Evolutionary conservation across 129 eudicot genomes (phyloP), one percentile per base, ranked within the genome.

Genomic region (Daucus carota): DNA sequence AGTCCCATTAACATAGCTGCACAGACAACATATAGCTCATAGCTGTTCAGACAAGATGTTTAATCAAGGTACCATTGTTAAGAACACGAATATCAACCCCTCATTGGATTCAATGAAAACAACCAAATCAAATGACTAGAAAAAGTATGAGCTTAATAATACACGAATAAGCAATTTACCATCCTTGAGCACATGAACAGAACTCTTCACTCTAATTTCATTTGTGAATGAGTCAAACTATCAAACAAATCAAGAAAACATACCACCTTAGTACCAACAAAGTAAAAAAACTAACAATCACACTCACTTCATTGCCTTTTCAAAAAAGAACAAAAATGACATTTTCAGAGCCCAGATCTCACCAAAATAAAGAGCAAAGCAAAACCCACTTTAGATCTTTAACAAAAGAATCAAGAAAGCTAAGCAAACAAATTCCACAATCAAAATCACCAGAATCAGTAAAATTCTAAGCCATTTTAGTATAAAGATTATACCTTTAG

Each of bases 281-380:
- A 54, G 62, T n/a, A n/a, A 14, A 48, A 54, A 54, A 68, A 62
- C 8, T 1, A 34, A 70, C 76, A 77, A 38, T 26, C 48, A 52
- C 20, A 48, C 4, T 44, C 15, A 76, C 14, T 50, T 9, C 62
- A 77, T 78, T 74, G 83, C 89, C 86, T 83, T 69, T 20, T 47
- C 69, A 71, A 70, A 54, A 72, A 45, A 20, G 46, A 44, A 85
- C 41, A 67, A 73, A 72, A 40, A 69, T 8, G 26, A 26, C 52
- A 74, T 65, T 41, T 42, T 84, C 74, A 86, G 45, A 73, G 67
- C 73, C 70, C 87, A 83, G 92, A 87, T 90, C 92, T 86, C 57
- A 81, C 79, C 80, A 22, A 69, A 52, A 57, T 66, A 54, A 29
- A 8, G 46, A 47, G 54, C 16, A 31, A 43, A 69, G 28, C 46